Base-by-base conservation (phyloP, 2,329 filamentous ascomycete genomes). In the Calcarisporium arbuscula region DNA sequence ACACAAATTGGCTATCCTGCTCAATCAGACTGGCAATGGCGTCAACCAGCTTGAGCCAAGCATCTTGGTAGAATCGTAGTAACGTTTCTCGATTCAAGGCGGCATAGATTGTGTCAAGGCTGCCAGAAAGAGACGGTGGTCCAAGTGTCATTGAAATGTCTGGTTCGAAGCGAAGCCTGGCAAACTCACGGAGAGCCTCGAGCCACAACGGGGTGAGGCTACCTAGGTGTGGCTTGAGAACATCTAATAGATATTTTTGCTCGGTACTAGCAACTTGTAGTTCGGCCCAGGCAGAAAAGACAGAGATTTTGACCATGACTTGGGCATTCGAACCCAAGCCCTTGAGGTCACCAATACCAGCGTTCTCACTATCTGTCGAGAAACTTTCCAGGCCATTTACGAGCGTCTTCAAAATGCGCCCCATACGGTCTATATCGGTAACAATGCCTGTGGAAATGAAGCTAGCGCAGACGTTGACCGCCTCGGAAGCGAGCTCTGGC, bases 361-460 rank as follows among this genome's bases (percentile, higher is more conserved):
- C 86, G 28, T 82, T 83, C 49, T 94, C 85, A 1, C 76, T 70
- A 42, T 94, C 85, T 29, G 74, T 79, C 3, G 86, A 86, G 52
- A 96, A 95, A 58, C 90, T 95, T 51, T 96, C 90, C 2, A 98
- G 71, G 0, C 89, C 89, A 28, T 82, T 82, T 6, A 95, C 85
- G 3, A 98, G 72, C 1, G 94, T 83, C 63, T 95, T 96, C 37
- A 98, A 72, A 34, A 98, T 98, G 37, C 92, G 82, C 16, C 92
- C 92, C 92, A 98, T 98, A n/a, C 92, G 80, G 47, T 98, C 94
- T 8, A 96, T 80, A 58, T 96, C 92, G 1, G 88, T 95, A 8
- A 98, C 92, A 36, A 98, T 96, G 11, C 92, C 92, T 0, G 90
- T 95, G 1, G 90, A 85, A 51, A 98, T 94, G 60, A 98, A 98